Conservation (phyloP, 2,329 filamentous ascomycete genomes). For the Atkinsonella hypoxylon region DNA sequence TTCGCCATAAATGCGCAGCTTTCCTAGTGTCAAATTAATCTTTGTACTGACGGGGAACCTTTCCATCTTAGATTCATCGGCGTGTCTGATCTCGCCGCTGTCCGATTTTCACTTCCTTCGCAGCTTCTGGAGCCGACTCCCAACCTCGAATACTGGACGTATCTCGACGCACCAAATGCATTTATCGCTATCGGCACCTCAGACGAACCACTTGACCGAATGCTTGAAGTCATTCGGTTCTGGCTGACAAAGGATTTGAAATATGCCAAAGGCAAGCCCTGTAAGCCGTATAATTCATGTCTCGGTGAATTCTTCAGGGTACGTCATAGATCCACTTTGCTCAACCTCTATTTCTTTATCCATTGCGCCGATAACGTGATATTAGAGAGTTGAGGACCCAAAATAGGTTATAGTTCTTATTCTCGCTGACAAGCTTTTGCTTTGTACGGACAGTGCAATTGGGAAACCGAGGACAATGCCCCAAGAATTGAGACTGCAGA, state of each 20-base stretch:
- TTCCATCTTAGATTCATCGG: constrained; percentile 65
- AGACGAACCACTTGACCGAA: constrained; percentile 81
- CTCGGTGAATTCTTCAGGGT: constrained; percentile 95
- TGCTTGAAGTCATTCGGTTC: constrained; percentile 88
- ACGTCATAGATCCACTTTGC: constrained; percentile 18
- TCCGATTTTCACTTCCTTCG: constrained; percentile 90
- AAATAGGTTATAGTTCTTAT: background rate
- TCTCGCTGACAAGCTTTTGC: constrained; percentile 1
- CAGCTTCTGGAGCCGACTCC: constrained; percentile 93
- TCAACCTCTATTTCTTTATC: background rate
- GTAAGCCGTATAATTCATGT: constrained; percentile 97
- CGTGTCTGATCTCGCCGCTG: constrained; percentile 86
- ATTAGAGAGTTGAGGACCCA: background rate
- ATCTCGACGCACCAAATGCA: constrained; percentile 86
- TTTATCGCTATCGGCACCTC: constrained; percentile 78
- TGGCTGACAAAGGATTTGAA: constrained; percentile 99
- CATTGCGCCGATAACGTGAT: constrained; percentile 9
- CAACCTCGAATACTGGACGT: constrained; percentile 98
- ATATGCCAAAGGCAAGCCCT: constrained; percentile 96
- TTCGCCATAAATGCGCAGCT: background rate
- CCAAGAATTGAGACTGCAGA: constrained; percentile 47
- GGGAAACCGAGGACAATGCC: constrained; percentile 76
- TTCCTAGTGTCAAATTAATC: background rate
- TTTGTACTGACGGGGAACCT: constrained; percentile 3
- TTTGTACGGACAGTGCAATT: constrained; percentile 60